phyloP scores from a whole-genome alignment of 495 filamentous ascomycete genomes.

The Friedmanniomyces endolithicus region DNA sequence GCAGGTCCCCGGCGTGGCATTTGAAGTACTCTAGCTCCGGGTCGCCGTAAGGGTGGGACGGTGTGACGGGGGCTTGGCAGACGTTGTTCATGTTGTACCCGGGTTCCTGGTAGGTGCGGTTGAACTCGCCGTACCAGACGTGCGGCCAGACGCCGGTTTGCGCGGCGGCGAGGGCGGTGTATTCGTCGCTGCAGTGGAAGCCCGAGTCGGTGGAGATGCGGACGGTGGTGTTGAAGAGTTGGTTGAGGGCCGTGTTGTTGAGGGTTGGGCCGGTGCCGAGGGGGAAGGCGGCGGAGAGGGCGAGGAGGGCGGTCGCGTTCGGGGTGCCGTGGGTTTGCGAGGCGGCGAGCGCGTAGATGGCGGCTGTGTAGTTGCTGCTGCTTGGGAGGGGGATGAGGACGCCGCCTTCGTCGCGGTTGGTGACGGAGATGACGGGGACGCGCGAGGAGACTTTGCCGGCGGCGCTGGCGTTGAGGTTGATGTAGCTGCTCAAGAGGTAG shows the following conservation, averaged over 20 bases:
- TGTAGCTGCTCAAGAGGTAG: conserved; percentile 9
- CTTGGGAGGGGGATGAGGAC: conserved; percentile 10
- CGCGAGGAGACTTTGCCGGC: conserved; percentile 5
- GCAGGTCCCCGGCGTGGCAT: conserved; percentile 22
- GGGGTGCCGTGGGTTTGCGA: conserved; percentile 5
- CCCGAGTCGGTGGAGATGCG: conserved; percentile 10
- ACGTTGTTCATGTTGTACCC: conserved; percentile 18
- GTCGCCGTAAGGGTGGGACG: conserved; percentile 7
- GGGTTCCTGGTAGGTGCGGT: conserved; percentile 19
- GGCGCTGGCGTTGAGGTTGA: conserved; percentile 16
- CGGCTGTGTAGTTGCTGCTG: conserved; percentile 22
- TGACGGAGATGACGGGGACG: conserved; percentile 18
- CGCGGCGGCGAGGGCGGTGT: conserved; percentile 12
- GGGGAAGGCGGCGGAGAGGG: conserved; percentile 7
- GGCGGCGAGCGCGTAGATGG: conserved; percentile 16
- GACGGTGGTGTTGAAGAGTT: conserved; percentile 19
- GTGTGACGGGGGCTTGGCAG: conserved; percentile 4
- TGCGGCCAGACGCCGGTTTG: conserved; percentile 6
- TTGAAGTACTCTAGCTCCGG: conserved; percentile 4
- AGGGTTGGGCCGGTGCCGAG: conserved; percentile 2
- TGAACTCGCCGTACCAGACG: conserved; percentile 19
- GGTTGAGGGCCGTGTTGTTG: conserved; percentile 6
- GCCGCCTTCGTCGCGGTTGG: conserved; percentile 20
- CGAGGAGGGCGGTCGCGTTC: background rate
- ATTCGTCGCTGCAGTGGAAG: conserved; percentile 14